Base-by-base conservation (phyloP, 2,329 filamentous ascomycete genomes). In the Aspergillus sp. region DNA sequence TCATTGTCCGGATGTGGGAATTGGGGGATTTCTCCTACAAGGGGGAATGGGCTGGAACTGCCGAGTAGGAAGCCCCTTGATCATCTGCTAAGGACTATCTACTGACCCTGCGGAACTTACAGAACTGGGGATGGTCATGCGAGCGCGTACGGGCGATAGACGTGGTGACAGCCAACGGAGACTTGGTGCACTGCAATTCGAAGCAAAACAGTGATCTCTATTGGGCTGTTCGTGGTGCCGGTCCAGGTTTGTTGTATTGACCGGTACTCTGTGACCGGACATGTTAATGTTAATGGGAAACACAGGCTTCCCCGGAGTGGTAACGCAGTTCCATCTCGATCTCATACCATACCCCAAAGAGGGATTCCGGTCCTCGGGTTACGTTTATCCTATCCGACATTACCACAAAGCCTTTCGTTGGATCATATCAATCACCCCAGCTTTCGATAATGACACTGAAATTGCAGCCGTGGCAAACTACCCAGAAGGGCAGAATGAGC, bases 11-110 rank as follows among this genome's bases (percentile, higher is more conserved):
- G 78, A 81, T 62, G 81, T 83, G 23, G 81, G 78, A 11, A 57
- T 83, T 11, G 80, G 80, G 0, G 81, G 81, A 0, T 83, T 82
- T 56, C 60, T 83, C 16, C 63, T 84, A 13, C 80, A 82, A 57
- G 81, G 81, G 0, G 81, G 81, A 1, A 82, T 83, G 78, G 81
- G 81, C 0, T 84, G 81, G 81, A 82, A 81, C 58, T 81, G 77
- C 58, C 77, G 75, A 63, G 77, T 78, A 54, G 50, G 71, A 62
- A 3, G 25, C 10, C 5, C 10, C n/a, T 11, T 16, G 36, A 10
- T 7, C 29, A 6, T 20, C 29, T 13, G 2, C 2, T 20, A 11
- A 5, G 11, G 6, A n/a, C 16, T 6, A 20, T 19, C 19, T 29
- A 9, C 20, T 49, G 46, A 32, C 54, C 29, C 53, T 49, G 34